Base-by-base conservation (phyloP, 2,329 filamentous ascomycete species). In the Calonectria montana region DNA sequence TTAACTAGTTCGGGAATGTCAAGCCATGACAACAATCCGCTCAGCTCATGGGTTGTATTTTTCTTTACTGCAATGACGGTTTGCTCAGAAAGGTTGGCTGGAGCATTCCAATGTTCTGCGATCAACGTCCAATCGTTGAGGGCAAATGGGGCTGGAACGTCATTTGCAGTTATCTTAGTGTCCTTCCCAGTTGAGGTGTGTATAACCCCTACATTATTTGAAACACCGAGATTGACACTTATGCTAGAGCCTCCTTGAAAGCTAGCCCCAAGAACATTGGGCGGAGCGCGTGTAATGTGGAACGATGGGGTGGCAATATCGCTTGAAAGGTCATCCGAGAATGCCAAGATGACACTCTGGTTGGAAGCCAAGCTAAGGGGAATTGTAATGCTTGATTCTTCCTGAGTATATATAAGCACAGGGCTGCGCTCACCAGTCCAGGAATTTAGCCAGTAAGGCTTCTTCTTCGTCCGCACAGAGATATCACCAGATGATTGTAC, bases 71-170 rank as follows among this genome's bases (percentile, higher is more conserved):
- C 64, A 12, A 66, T 55, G 13, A 59, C 21, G 3, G 57, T 57
- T n/a, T 45, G 16, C 1, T 43, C 37, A 21, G 37, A 35, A 2
- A 67, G 16, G 18, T 71, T 59, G 8, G 27, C 18, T 15, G 69
- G 64, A 4, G 65, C 65, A 8, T 67, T 35, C 69, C 69, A 71
- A 7, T 63, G 65, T 29, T 71, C 69, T 4, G 41, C 69, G 2
- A 48, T 35, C 37, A 71, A 53, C 8, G 27, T 59, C 69, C 69
- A 71, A 3, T 59, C 27, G 2, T 31, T 31, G 9, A 71, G 29
- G 12, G 43, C 2, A 25, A 71, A 55, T 13, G 55, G 13, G 2
- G 1, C 1, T 4, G 69, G 64, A 2, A 71, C 57, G 10, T 29
- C 31, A 5, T 23, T 27, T 12, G 35, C 37, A 9, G 25, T 41